Percentiles rank a stretch among this genome's conserved stretches.
phyloP scores from a whole-genome alignment of 148 eudicot species.

The Rhododendron ovatum region DNA sequence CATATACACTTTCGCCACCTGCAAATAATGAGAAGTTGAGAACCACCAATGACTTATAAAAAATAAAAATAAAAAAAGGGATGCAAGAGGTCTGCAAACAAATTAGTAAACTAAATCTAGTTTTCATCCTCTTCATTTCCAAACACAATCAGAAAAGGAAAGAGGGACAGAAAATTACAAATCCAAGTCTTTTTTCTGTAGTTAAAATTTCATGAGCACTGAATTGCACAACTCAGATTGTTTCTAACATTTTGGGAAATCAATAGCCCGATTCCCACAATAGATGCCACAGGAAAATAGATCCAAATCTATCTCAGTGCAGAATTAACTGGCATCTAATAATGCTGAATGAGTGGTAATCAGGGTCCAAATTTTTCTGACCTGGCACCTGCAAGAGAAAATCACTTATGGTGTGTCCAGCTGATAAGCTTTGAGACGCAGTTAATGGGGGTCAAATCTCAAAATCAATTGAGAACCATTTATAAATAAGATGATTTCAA shows the following conservation, averaged over 20 bases:
- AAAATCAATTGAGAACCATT: not conserved
- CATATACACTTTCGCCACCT: conserved; percentile 99
- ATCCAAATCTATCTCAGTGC: not conserved
- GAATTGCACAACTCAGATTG: not conserved
- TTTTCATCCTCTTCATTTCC: not conserved
- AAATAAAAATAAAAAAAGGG: not conserved
- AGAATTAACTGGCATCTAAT: not conserved
- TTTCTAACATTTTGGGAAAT: not conserved
- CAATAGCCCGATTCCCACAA: not conserved
- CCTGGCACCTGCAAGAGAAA: not conserved
- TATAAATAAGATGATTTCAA: not conserved
- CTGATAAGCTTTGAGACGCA: not conserved
- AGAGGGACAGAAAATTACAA: not conserved
- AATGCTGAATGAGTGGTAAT: not conserved
- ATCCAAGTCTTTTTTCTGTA: not conserved
- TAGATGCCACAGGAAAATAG: not conserved
- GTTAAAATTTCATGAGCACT: not conserved
- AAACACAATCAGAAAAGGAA: not conserved
- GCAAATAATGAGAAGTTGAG: conserved; percentile 11
- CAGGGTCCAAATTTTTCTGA: not conserved
- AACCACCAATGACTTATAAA: not conserved
- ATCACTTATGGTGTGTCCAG: not conserved
- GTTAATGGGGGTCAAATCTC: not conserved
- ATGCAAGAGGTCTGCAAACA: not conserved
- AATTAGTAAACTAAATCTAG: not conserved